Base-by-base conservation (phyloP, 345 rosid species). In the Gossypium herbaceum region DNA sequence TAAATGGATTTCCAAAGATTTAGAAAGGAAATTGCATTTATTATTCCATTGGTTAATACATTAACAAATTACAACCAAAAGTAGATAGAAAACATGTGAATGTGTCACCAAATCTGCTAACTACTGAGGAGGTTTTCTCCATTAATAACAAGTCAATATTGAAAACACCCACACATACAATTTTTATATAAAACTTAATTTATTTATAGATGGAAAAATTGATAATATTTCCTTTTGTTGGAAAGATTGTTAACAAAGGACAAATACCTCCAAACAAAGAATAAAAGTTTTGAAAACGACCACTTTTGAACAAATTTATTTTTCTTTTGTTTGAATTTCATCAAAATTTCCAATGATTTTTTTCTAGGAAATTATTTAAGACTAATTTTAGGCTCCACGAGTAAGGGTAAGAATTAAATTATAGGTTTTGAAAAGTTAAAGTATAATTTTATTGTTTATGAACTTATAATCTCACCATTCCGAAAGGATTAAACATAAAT, bases 71-170 rank as follows among this genome's bases (percentile, higher is more conserved):
- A 64, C 48, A 64, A 10, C 41, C 8, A 6, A 41, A 63, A 64
- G 68, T 64, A 39, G 68, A 64, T 34, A 15, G 68, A 3, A 39
- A 63, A 64, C 68, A 64, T 41, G 50, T 64, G 69, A 41, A 34
- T 5, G 9, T 9, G 17, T 41, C 51, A 64, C 69, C 50, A 43
- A 64, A 64, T 64, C 25, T n/a, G 50, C 16, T 17, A 63, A 63
- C 68, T 63, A 47, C 68, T 39, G n/a, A 17, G 2, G 24, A 19
- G 25, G 51, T 3, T 64, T 64, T 64, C 47, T 39, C 15, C 2
- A 17, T 9, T 39, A 27, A 25, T 60, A 60, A 60, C 20, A 47
- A 47, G 74, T 55, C 52, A 41, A 55, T 71, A 11, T 47, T 34
- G 39, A 4, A 34, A 34, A 34, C 39, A 34, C 39, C 39, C 39